Conservation (phyloP, 2,329 filamentous ascomycete genomes). For the Byssothecium circinans region DNA sequence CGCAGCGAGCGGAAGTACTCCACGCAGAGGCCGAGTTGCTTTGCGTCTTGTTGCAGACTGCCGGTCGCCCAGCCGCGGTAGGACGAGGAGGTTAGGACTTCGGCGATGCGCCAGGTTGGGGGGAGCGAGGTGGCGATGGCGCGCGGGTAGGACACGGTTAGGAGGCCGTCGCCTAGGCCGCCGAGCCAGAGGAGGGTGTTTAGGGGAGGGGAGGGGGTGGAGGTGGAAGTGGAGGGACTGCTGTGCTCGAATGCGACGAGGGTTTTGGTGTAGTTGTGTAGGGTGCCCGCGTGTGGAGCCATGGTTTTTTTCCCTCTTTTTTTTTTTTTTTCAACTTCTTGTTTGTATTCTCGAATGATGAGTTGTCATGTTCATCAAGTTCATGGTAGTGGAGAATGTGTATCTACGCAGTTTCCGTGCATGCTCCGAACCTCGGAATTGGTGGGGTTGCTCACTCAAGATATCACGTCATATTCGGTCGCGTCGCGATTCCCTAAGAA, state of each 20-base stretch:
- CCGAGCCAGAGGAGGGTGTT: conserved; percentile 71
- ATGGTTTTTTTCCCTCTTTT: too few relatives aligned
- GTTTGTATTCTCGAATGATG: too few relatives aligned
- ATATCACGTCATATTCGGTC: too few relatives aligned
- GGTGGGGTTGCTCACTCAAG: too few relatives aligned
- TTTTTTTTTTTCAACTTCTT: too few relatives aligned
- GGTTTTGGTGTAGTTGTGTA: conserved; percentile 47
- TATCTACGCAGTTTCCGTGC: too few relatives aligned
- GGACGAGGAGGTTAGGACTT: conserved; percentile 55
- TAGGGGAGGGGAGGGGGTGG: conserved; percentile 15
- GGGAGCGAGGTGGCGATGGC: conserved; percentile 53
- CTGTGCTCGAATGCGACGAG: conserved; percentile 51
- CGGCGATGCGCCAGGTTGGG: conserved; percentile 56
- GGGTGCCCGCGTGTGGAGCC: conserved; percentile 36
- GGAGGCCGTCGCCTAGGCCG: conserved; percentile 69
- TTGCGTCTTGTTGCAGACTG: conserved; percentile 56
- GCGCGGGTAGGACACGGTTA: conserved; percentile 63
- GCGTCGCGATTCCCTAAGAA: too few relatives aligned
- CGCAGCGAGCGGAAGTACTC: conserved; percentile 46
- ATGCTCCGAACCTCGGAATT: too few relatives aligned
- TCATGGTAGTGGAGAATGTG: too few relatives aligned
- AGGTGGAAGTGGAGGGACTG: conserved; percentile 26
- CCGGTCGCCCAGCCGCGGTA: conserved; percentile 59
- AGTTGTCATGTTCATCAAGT: too few relatives aligned
- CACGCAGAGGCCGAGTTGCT: conserved; percentile 57